These are phyloP conservation scores for Meyerozyma smithsonii DNA, from an alignment of 1,139 yeast genomes.

Conservation along the genomic window DNA sequence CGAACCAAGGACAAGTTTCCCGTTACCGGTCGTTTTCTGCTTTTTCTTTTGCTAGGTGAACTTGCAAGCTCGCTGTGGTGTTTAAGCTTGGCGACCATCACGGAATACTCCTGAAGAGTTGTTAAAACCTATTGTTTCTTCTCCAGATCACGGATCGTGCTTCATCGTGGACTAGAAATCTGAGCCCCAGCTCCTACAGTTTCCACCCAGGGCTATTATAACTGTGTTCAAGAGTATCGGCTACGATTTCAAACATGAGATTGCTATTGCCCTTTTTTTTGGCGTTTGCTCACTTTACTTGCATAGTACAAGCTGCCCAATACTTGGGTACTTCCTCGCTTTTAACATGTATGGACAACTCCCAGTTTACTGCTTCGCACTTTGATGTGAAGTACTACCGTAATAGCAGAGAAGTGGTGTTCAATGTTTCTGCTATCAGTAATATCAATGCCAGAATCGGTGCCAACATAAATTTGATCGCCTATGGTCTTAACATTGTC, in stretches of 20 bases:
- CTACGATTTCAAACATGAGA: too few species aligned
- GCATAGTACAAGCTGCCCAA: constrained; percentile 13
- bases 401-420: constrained; percentile 52
- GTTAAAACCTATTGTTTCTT: not conserved
- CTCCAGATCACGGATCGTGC: not conserved
- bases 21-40: not conserved
- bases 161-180: not conserved
- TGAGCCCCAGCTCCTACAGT: not conserved
- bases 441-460: constrained; percentile 70
- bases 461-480: constrained; percentile 64
- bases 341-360: constrained; percentile 87
- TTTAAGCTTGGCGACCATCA: not conserved
- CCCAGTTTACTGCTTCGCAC: constrained; percentile 81
- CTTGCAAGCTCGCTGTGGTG: not conserved
- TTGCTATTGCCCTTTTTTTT: not conserved
- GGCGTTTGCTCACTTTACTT: not conserved
- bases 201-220: too few species aligned
- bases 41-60: not conserved
- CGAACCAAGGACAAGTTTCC: not conserved
- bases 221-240: too few species aligned
- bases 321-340: constrained; percentile 64
- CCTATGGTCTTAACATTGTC: constrained; percentile 77
- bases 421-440: constrained; percentile 75
- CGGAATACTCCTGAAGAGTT: not conserved
- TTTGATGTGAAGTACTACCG: constrained; percentile 77